A percentile compares a stretch with the other conserved stretches of the same genome.
phyloP scores from a whole-genome alignment of 371 early-diverging fungal species.

The Rhizopus microsporus region DNA sequence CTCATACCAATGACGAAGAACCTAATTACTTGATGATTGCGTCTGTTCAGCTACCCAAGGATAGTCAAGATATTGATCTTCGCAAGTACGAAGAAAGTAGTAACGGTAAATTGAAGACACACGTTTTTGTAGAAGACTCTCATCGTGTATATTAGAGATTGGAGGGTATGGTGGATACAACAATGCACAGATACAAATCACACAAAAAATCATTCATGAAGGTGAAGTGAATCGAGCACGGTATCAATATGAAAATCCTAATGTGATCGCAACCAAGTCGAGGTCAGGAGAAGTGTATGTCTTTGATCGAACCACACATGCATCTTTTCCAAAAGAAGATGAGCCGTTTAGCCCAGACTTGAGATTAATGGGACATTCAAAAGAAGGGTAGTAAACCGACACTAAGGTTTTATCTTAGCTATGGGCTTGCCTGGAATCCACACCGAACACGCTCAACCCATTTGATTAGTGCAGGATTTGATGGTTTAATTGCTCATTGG shows the following conservation, averaged over 20 bases:
- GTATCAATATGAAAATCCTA: constrained; percentile 94
- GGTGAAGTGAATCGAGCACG: constrained; percentile 96
- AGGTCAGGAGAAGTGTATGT: constrained; percentile 90
- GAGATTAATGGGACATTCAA: constrained; percentile 86
- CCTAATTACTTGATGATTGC: constrained; percentile 96
- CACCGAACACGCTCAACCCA: constrained; percentile 61
- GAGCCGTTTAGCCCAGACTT: constrained; percentile 84
- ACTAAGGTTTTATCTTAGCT: constrained; percentile 31
- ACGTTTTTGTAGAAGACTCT: neutral
- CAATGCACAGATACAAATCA: constrained; percentile 79
- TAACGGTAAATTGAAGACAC: constrained; percentile 18
- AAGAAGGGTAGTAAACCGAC: constrained; percentile 78
- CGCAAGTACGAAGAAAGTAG: constrained; percentile 68
- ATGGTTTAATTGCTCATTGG: constrained; percentile 83
- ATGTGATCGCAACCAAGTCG: constrained; percentile 95
- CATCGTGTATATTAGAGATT: constrained; percentile 50
- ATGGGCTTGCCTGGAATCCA: constrained; percentile 81
- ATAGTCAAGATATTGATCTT: constrained; percentile 65
- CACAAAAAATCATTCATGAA: constrained; percentile 91
- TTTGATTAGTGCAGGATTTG: constrained; percentile 81
- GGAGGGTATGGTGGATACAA: constrained; percentile 83
- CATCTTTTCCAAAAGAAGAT: constrained; percentile 72
- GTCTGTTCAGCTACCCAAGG: constrained; percentile 86
- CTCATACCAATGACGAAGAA: constrained; percentile 96
- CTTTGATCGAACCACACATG: constrained; percentile 96